Base-by-base conservation (phyloP, 805 yeast species). In the Yarrowia sp. region DNA sequence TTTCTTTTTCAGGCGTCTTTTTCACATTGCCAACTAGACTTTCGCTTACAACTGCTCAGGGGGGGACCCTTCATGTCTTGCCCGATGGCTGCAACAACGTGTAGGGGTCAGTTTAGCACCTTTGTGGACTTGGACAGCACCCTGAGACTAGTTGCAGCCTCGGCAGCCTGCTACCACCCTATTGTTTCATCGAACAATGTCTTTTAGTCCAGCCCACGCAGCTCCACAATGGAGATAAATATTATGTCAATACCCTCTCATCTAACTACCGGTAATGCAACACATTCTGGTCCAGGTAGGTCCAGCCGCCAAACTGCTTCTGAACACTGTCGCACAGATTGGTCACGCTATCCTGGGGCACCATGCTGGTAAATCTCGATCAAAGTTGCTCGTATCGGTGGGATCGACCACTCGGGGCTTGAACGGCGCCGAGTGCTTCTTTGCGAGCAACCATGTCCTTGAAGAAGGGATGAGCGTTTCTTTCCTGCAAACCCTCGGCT, bases 251-350 rank as follows among this genome's bases (percentile, higher is more conserved):
- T 20, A 20, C 13, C 9, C 24, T 13, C 50, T 15, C 14, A 5
- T 50, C 24, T 33, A n/a, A 6, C 34, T 58, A n/a, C n/a, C n/a
- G n/a, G n/a, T n/a, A 58, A 43, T 58, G 64, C 64, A 58, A 33
- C 19, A 58, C 50, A 30, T 58, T 58, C 42, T 58, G 64, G 13
- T 75, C 78, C 15, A 79, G 74, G 77, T 94, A 94, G 1, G 98
- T 94, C 99, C 99, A 95, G 9, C 99, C 98, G 58, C 97, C 98
- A 82, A 95, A 95, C 79, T 95, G 98, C 76, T 90, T 87, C 78
- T 95, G 99, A 15, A 95, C 97, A 73, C 93, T 86, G 73, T 92
- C 98, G 74, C 96, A 90, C 70, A 95, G 83, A 76, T 93, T 96
- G n/a, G 93, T 97, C 10, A 95, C 98, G 70, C 97, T 90, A 76